Evolutionary conservation across 164 flowering plant species (phyloP), one percentile per base, ranked within the genome.

Genomic region (Magnolia sinica): DNA sequence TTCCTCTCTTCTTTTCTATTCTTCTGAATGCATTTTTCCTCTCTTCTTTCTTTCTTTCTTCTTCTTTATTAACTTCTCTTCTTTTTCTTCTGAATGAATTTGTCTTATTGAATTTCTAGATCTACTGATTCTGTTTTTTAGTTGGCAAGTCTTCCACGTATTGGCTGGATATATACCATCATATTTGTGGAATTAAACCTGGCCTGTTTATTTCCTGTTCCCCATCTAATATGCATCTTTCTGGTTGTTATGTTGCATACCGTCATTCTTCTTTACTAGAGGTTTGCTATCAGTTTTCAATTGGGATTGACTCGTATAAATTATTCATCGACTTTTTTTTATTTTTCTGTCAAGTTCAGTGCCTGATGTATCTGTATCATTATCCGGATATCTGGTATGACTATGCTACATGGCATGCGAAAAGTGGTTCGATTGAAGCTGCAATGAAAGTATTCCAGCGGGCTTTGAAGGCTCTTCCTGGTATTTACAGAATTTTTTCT

Each of bases 351-450:
- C 78, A 11, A 55, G 13, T 20, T 82, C 90, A 93, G 99, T 95
- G 98, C 84, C 89, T 95, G 82, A 92, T 93, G 99, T 92, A 91
- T 81, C 81, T 95, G 70, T 95, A 95, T 85, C 99, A 93, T 83
- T 95, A 91, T 84, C 97, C 99, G 76, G 98, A 95, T 84, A 84
- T 93, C 81, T 95, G 99, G 99, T 91, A 88, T 80, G 96, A 95
- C 77, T 95, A 90, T 87, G 98, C 97, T 74, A 89, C 85, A n/a
- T 95, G 99, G 99, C 96, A 90, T 84, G 93, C 91, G 78, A 93
- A 87, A 86, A 82, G 80, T 87, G 98, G 96, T 69, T 89, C 95
- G 55, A 73, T 84, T 74, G 98, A 95, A 80, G 81, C 96, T 84
- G 97, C 98, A 65, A 83, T 90, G 78, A 95, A 95, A 88, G 89